phyloP scores from a whole-genome alignment of 148 eudicot genomes.

The Persicaria maculosa region DNA sequence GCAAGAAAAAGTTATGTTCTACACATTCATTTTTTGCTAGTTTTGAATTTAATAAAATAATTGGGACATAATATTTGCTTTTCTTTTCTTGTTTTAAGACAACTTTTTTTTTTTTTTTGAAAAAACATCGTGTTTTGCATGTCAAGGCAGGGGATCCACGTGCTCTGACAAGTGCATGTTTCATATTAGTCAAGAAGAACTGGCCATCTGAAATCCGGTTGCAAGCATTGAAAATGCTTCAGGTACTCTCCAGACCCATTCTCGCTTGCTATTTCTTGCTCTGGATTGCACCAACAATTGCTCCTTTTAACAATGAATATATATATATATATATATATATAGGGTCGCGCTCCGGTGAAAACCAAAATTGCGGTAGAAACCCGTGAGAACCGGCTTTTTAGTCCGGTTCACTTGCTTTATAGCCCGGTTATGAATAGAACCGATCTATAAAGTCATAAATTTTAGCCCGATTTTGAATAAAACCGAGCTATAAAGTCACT shows the following conservation, averaged over 20 bases:
- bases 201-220: constrained; percentile 89
- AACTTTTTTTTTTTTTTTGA: too few relatives aligned
- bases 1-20: background rate
- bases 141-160: constrained; percentile 83
- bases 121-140: constrained; percentile 29
- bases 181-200: constrained; percentile 76
- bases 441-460: too few relatives aligned
- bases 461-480: too few relatives aligned
- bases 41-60: background rate
- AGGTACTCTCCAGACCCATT: constrained; percentile 35
- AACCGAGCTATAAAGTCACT: too few relatives aligned
- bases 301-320: background rate
- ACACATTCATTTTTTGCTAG: too few relatives aligned
- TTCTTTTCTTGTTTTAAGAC: background rate
- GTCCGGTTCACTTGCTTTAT: too few relatives aligned
- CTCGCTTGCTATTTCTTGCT: background rate
- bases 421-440: too few relatives aligned
- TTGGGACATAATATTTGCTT: constrained; percentile 2
- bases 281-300: background rate
- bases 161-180: constrained; percentile 69
- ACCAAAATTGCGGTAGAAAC: too few relatives aligned
- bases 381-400: too few relatives aligned
- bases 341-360: too few relatives aligned
- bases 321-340: too few relatives aligned
- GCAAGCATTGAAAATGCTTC: constrained; percentile 93